Evolutionary conservation across 2,329 filamentous ascomycete species (phyloP).

Genomic region (Stagonosporopsis vannaccii): DNA sequence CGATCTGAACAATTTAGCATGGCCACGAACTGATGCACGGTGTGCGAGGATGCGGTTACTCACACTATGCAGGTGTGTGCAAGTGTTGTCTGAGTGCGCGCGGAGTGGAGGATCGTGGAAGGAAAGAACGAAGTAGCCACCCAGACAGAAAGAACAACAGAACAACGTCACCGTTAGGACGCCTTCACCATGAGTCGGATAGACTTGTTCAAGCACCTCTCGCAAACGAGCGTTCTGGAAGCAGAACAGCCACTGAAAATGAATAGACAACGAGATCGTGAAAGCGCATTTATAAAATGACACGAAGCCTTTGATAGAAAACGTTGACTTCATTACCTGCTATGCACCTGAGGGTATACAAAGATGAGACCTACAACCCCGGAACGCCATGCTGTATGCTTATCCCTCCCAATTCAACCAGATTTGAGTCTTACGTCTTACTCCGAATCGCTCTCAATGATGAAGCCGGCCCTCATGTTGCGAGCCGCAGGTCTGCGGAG

Average conservation of each 20-base stretch:
- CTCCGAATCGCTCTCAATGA: constrained; percentile 56
- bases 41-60: constrained; percentile 18
- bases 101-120: constrained; percentile 19
- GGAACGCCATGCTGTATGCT: constrained; percentile 31
- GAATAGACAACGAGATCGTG: background rate
- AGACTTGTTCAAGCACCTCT: background rate
- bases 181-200: background rate
- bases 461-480: constrained; percentile 51
- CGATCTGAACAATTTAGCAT: constrained; percentile 48
- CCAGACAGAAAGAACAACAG: constrained; percentile 16
- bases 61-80: constrained; percentile 24
- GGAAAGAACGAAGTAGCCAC: constrained; percentile 25
- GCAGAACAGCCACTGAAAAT: background rate
- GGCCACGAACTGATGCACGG: constrained; percentile 24
- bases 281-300: background rate
- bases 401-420: background rate
- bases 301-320: background rate
- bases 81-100: background rate
- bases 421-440: constrained; percentile 22
- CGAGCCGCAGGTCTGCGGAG: constrained; percentile 46
- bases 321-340: constrained; percentile 2
- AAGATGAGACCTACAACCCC: constrained; percentile 21
- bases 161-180: constrained; percentile 18
- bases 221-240: background rate
- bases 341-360: constrained; percentile 32